These are phyloP conservation scores for Porcisia deanei DNA, from an alignment of 208 protist species.

Conservation along the genomic window DNA sequence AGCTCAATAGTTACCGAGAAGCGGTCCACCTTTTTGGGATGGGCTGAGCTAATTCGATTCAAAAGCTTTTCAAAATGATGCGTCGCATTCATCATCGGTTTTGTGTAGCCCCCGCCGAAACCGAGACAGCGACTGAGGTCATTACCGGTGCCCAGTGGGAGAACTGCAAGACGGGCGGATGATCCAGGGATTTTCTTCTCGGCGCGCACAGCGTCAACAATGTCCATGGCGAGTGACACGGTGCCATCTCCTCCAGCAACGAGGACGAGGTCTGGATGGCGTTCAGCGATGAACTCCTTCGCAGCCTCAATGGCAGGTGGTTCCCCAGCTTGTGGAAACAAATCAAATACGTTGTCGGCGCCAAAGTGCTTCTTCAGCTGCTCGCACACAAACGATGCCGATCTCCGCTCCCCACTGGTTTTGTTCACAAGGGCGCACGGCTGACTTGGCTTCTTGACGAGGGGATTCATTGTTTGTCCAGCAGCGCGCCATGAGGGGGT, in stretches of 20 bases:
- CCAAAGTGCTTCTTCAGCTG: conserved; percentile 44
- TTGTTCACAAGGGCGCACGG: conserved; percentile 48
- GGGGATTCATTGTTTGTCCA: conserved; percentile 15
- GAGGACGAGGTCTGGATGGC: conserved; percentile 45
- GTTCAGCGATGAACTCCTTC: conserved; percentile 37
- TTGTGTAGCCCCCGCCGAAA: conserved; percentile 63
- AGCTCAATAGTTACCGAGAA: conserved; percentile 34
- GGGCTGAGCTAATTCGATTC: conserved; percentile 12
- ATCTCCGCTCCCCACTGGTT: conserved; percentile 50
- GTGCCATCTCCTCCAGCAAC: conserved; percentile 71
- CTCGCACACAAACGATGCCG: conserved; percentile 47
- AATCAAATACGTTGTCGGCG: conserved; percentile 45
- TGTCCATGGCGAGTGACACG: conserved; percentile 53
- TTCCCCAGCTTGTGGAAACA: conserved; percentile 39
- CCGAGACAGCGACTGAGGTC: conserved; percentile 67
- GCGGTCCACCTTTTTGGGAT: conserved; percentile 39
- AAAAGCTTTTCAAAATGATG: conserved; percentile 40
- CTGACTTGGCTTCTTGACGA: conserved; percentile 9
- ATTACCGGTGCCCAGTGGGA: conserved; percentile 76
- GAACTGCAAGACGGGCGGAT: conserved; percentile 35
- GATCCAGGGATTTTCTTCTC: conserved; percentile 24
- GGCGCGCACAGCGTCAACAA: conserved; percentile 42
- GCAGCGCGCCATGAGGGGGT: conserved; percentile 21
- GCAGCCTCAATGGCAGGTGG: conserved; percentile 46
- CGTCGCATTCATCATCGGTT: conserved; percentile 37